phyloP scores from a whole-genome alignment of 495 filamentous ascomycete genomes.

The Neurospora sp. region DNA sequence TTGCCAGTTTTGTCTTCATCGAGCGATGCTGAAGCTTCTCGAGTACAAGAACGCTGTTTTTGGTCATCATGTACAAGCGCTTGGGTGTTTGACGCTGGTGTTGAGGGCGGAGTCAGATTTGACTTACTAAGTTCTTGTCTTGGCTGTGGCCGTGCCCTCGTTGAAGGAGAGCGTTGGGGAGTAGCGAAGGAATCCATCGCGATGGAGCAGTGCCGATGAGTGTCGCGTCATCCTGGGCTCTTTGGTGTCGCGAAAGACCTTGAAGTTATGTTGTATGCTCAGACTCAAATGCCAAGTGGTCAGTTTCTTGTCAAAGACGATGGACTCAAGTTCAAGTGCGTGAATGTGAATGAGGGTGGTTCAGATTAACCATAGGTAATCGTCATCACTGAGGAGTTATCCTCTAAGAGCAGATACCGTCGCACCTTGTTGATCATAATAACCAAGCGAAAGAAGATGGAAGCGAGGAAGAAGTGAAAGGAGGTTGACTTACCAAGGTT shows the following conservation, averaged over 20 bases:
- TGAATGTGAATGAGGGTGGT: neutral
- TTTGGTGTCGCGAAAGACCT: neutral
- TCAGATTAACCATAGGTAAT: neutral
- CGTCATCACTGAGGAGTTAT: neutral
- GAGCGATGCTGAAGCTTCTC: too few relatives aligned
- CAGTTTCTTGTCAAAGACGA: neutral
- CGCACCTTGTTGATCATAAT: neutral
- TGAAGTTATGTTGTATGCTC: neutral
- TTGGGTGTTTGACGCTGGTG: too few relatives aligned
- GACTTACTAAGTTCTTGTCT: too few relatives aligned
- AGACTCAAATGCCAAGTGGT: neutral
- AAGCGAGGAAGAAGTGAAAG: neutral
- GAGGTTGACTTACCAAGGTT: neutral
- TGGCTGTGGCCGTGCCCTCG: too few relatives aligned
- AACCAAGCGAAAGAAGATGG: neutral
- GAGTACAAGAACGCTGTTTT: too few relatives aligned
- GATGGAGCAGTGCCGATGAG: neutral
- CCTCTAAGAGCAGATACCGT: neutral
- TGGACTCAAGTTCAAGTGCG: neutral
- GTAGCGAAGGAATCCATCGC: neutral
- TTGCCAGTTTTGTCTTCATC: too few relatives aligned
- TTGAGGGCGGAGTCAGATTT: too few relatives aligned
- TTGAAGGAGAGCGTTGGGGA: neutral
- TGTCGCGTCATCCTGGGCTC: neutral
- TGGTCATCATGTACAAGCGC: too few relatives aligned